Conservation (phyloP, 371 early-diverging fungal species). For the Apophysomyces elegans region DNA sequence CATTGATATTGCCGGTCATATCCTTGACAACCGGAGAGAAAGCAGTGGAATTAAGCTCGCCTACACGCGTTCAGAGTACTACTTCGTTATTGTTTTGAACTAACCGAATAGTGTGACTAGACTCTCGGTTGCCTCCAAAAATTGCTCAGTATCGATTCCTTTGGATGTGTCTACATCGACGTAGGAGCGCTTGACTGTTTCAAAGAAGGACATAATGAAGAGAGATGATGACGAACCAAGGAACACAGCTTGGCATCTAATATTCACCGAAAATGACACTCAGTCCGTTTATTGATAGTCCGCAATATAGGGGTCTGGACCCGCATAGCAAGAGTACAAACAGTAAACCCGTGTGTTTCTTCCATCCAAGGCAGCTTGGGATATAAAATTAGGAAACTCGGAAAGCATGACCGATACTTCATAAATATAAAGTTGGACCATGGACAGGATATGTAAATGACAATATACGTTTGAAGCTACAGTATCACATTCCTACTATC, state of each 20-base stretch:
- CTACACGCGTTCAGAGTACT: slow-evolving; percentile 33
- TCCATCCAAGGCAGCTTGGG: too few species aligned
- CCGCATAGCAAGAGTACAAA: too few species aligned
- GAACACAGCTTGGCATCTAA: background rate
- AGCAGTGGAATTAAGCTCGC: slow-evolving; percentile 71
- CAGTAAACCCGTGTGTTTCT: too few species aligned
- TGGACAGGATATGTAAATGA: too few species aligned
- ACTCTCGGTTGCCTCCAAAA: slow-evolving; percentile 88
- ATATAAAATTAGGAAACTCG: too few species aligned
- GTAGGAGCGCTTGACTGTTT: slow-evolving; percentile 68
- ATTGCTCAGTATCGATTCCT: slow-evolving; percentile 80
- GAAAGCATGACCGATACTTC: too few species aligned
- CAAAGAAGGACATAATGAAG: slow-evolving; percentile 70
- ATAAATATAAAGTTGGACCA: too few species aligned
- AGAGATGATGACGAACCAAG: background rate
- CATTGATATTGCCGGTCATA: slow-evolving; percentile 88
- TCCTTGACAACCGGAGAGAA: slow-evolving; percentile 87
- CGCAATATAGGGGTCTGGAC: background rate
- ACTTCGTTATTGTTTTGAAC: slow-evolving; percentile 17
- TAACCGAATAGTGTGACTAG: slow-evolving; percentile 85
- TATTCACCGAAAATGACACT: background rate
- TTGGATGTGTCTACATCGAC: slow-evolving; percentile 68
- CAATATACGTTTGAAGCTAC: too few species aligned
- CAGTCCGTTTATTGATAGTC: background rate
- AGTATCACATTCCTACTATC: too few species aligned